Conservation (phyloP, 305 asterid genomes). For the Solanum hybrid region DNA sequence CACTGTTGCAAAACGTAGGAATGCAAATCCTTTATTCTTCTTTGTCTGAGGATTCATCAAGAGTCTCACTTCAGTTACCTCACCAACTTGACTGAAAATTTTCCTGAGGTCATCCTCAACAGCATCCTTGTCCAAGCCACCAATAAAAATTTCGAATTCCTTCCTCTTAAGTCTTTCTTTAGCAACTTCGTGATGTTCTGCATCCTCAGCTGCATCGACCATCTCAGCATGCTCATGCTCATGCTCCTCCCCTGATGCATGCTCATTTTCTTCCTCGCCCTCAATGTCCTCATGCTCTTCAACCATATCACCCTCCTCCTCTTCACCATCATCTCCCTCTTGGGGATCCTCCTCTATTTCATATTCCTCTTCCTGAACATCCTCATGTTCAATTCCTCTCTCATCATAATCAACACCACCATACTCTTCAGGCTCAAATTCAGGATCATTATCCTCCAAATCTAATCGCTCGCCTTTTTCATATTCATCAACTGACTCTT, state of each 20-base stretch:
- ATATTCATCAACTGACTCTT: constrained; percentile 66
- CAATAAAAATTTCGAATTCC: constrained; percentile 93
- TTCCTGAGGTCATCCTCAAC: constrained; percentile 81
- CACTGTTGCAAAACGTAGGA: constrained; percentile 90
- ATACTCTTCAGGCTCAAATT: constrained; percentile 84
- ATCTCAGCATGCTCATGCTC: constrained; percentile 32
- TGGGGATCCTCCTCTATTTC: constrained; percentile 52
- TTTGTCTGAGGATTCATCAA: constrained; percentile 97
- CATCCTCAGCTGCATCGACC: constrained; percentile 74
- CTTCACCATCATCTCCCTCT: constrained; percentile 47
- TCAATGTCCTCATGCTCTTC: constrained; percentile 61
- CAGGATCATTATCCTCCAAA: constrained; percentile 95
- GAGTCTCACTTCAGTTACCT: constrained; percentile 86
- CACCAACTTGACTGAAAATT: constrained; percentile 88
- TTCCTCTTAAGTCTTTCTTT: constrained; percentile 91
- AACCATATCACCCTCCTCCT: constrained; percentile 50
- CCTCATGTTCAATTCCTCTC: constrained; percentile 64
- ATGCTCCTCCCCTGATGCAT: constrained; percentile 17
- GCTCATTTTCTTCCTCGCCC: constrained; percentile 61
- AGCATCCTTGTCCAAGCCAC: constrained; percentile 98
- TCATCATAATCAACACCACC: constrained; percentile 75
- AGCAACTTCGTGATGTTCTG: constrained; percentile 71
- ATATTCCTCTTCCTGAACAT: constrained; percentile 50
- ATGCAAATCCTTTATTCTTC: constrained; percentile 97
- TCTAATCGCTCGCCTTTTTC: constrained; percentile 82